phyloP scores from a whole-genome alignment of 768 basidiomycete genomes.

The Hericium coralloides region DNA sequence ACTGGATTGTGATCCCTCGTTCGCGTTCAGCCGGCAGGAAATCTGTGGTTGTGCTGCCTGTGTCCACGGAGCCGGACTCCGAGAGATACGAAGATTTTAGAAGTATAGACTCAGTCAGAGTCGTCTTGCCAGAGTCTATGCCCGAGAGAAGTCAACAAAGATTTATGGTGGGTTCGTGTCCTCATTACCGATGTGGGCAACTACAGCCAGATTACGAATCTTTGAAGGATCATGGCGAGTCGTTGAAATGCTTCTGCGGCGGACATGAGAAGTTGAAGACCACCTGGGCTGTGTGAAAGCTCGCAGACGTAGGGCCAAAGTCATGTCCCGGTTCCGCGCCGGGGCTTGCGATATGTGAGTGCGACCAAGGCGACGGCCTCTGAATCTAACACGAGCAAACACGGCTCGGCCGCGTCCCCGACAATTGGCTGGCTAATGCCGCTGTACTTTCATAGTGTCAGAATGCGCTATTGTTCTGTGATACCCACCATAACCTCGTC shows the following conservation, averaged over 20 bases:
- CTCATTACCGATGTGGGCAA: conserved; percentile 76
- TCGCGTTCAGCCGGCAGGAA: conserved; percentile 86
- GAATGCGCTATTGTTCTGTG: neutral
- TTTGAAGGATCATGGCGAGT: conserved; percentile 26
- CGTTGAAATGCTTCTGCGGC: conserved; percentile 13
- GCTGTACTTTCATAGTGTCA: too few relatives aligned
- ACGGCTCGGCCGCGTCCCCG: neutral
- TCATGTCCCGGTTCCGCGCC: neutral
- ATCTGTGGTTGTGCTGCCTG: conserved; percentile 85
- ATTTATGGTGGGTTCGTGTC: conserved; percentile 2
- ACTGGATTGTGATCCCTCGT: conserved; percentile 87
- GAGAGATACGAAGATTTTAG: conserved; percentile 66
- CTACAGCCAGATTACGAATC: conserved; percentile 73
- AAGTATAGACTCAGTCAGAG: conserved; percentile 80
- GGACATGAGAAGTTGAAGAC: neutral
- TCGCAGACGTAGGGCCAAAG: neutral
- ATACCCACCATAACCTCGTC: neutral
- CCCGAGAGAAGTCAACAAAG: conserved; percentile 58
- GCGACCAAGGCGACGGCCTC: neutral
- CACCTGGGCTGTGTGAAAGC: neutral
- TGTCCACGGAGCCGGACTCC: conserved; percentile 75
- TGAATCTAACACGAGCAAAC: neutral
- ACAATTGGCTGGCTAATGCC: too few relatives aligned
- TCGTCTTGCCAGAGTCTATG: conserved; percentile 88
- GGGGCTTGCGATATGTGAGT: neutral